Base-by-base conservation (phyloP, 2,329 filamentous ascomycete species). In the Epichloe sibirici region DNA sequence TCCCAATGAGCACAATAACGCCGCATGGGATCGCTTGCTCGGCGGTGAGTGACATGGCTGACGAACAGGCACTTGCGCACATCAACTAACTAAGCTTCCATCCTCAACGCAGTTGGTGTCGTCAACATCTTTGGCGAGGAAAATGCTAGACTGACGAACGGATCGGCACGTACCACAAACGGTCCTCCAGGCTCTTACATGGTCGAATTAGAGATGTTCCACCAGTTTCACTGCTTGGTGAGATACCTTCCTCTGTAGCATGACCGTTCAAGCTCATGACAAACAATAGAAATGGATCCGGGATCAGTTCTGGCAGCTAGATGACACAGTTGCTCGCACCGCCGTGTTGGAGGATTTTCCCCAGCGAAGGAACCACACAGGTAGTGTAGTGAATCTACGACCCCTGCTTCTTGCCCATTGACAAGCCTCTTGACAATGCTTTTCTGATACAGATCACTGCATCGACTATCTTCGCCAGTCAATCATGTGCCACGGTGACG, bases 211-310 rank as follows among this genome's bases (percentile, higher is more conserved):
- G 50, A 51, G 25, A 46, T 51, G 50, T 51, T 51, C 34, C 50
- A 51, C 44, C 50, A 51, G 13, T 11, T 51, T 2, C 50, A 51
- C 40, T 51, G 50, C 21, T 25, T 51, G 34, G 50, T 51, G 15
- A 44, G 17, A 21, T 21, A 21, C 17, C 17, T 21, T 21, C 2
- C 17, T 21, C 17, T 21, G 17, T 21, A 21, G 2, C 17, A 2
- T 21, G 17, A 21, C 2, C 2, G 17, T 2, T 21, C 17, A 21
- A 21, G 17, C 17, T 21, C 2, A 2, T 21, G 17, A 21, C 17
- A 21, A 21, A 21, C 17, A 21, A 21, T 21, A 51, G 43, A 46
- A 47, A 46, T 38, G 43, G 43, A 8, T 51, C 11, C 44, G 50
- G 13, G 35, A 31, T n/a, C 17, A 51, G 13, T 47, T 51, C 17